These are phyloP conservation scores for Betula pendula DNA, from an alignment of 306 rosid species.

Conservation along the genomic window DNA sequence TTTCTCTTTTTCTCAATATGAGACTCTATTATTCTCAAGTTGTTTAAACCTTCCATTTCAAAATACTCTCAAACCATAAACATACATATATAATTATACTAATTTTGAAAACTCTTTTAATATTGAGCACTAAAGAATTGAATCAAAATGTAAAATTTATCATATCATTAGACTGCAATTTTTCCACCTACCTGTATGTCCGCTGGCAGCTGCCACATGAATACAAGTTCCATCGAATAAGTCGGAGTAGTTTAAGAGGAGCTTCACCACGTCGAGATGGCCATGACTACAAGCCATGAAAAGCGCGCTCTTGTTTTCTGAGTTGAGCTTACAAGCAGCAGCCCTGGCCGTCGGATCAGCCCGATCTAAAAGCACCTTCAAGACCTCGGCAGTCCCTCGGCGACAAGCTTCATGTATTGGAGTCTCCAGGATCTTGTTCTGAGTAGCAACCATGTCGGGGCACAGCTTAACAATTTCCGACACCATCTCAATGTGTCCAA, in stretches of 20 bases:
- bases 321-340: slow-evolving; percentile 35
- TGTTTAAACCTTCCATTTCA: too few relatives aligned
- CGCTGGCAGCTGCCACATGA: slow-evolving; percentile 57
- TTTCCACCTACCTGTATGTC: slow-evolving; percentile 49
- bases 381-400: slow-evolving; percentile 36
- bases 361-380: slow-evolving; percentile 49
- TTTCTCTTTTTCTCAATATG: too few relatives aligned
- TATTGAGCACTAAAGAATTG: neutral
- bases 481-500: slow-evolving; percentile 50
- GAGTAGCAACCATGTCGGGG: slow-evolving; percentile 61
- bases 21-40: too few relatives aligned
- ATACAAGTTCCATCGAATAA: slow-evolving; percentile 48
- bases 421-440: slow-evolving; percentile 52
- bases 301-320: too few relatives aligned
- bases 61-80: too few relatives aligned
- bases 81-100: neutral
- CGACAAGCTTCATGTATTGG: slow-evolving; percentile 67
- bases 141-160: too few relatives aligned
- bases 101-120: too few relatives aligned
- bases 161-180: too few relatives aligned
- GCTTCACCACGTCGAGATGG: slow-evolving; percentile 52
- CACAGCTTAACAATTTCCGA: slow-evolving; percentile 42
- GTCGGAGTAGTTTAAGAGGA: slow-evolving; percentile 39
- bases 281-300: slow-evolving; percentile 60
- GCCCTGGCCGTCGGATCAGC: too few relatives aligned